Conservation (phyloP, 202 grass and related monocot species). For the Bolboschoenoplectus hybrid region DNA sequence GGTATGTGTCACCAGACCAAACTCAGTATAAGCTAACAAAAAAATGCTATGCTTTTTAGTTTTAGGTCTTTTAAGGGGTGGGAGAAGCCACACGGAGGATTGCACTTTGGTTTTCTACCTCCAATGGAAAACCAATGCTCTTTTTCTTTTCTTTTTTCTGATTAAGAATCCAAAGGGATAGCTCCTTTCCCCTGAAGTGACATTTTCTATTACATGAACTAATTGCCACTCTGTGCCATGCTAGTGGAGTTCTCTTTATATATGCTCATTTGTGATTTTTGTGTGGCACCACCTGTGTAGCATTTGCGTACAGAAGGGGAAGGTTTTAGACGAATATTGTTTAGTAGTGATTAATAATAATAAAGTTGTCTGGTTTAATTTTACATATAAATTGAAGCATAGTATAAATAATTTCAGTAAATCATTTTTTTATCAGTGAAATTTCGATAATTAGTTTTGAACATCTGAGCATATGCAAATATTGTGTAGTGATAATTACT, state of each 20-base stretch:
- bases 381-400: not conserved
- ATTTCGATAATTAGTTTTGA: not conserved
- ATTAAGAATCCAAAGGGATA: conserved; percentile 32
- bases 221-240: conserved; percentile 35
- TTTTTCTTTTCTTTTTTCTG: conserved; percentile 25
- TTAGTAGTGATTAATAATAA: not conserved
- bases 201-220: conserved; percentile 32
- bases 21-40: conserved; percentile 30
- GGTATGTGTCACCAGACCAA: conserved; percentile 20
- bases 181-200: conserved; percentile 36
- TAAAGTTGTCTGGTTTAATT: too few relatives aligned
- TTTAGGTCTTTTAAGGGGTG: not conserved
- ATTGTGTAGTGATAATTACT: not conserved
- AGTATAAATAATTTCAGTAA: too few relatives aligned
- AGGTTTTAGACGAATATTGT: not conserved
- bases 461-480: not conserved
- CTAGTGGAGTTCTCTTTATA: conserved; percentile 41
- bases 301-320: not conserved
- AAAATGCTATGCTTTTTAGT: not conserved
- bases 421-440: not conserved
- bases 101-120: conserved; percentile 14
- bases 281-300: not conserved
- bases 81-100: not conserved
- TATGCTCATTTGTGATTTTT: conserved; percentile 25
- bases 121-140: not conserved